Base-by-base conservation (phyloP, 768 basidiomycete genomes). In the Rhodotorula toruloides region DNA sequence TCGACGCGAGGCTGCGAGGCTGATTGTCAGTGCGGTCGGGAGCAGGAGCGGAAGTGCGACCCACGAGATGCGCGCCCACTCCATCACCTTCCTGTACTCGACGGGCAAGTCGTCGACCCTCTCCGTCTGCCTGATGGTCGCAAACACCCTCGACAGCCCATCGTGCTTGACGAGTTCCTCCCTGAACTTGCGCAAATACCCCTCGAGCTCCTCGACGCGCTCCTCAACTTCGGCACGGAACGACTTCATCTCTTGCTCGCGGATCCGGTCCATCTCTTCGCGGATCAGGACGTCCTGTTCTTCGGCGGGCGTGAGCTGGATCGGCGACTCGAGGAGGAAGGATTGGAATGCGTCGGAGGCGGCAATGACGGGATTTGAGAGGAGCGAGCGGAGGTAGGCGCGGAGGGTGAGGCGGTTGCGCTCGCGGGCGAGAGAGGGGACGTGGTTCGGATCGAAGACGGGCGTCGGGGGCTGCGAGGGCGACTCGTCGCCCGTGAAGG, bases 61-160 rank as follows among this genome's bases (percentile, higher is more conserved):
- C 75, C 65, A 94, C 91, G 94, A 94, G 75, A 97, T 96, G 60
- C 93, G 81, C 10, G 89, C 96, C 94, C 96, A 99, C 77, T 98
- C 94, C 12, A 94, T 76, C 52, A 97, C 91, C 46, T 91, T 89
- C 70, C 84, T 82, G 74, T 92, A 97, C 67, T 93, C 90, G 12
- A 80, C 76, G 11, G 96, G 94, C 49, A 99, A 79, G 74, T 86
- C 84, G 63, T 83, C 82, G 14, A 93, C 85, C 63, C 86, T 80
- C 13, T 88, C 84, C 8, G 88, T 93, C 46, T 83, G 78, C 78
- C 90, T 88, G 76, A 99, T 88, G 10, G 87, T 87, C 17, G 85
- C 84, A 74, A 99, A 99, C n/a, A 98, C 82, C 61, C 84, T 84
- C 32, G 85, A 88, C 29, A 99, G 80, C 14, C 96, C 96, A 78